These are phyloP conservation scores for Kingdonia uniflora DNA, from an alignment of 164 flowering plant species.

Conservation along the genomic window DNA sequence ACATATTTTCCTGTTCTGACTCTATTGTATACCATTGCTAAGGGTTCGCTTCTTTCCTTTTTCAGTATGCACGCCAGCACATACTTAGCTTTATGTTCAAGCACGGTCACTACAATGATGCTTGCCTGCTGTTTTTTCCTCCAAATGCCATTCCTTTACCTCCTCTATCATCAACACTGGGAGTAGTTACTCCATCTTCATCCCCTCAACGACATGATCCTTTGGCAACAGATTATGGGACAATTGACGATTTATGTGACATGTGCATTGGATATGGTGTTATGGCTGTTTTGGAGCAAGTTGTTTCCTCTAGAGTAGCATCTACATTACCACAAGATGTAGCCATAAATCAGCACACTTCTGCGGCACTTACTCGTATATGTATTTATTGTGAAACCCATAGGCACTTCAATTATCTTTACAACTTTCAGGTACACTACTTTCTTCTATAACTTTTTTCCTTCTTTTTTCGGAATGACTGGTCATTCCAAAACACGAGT, in stretches of 20 bases:
- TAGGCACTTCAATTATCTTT: conserved; percentile 84
- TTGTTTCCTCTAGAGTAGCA: conserved; percentile 60
- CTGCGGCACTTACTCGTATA: conserved; percentile 70
- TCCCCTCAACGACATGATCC: conserved; percentile 87
- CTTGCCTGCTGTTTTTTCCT: conserved; percentile 88
- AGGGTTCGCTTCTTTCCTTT: neutral
- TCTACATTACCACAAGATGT: conserved; percentile 40
- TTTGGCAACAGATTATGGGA: conserved; percentile 90
- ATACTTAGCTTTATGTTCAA: conserved; percentile 82
- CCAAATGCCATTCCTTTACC: conserved; percentile 55
- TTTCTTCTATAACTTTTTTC: neutral
- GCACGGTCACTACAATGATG: conserved; percentile 83
- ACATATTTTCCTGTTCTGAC: neutral
- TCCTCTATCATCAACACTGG: conserved; percentile 53
- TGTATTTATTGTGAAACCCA: conserved; percentile 91
- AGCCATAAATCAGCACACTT: conserved; percentile 51
- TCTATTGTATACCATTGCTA: neutral
- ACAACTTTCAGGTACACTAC: conserved; percentile 71
- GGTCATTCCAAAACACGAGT: too few species aligned
- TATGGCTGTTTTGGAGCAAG: conserved; percentile 72
- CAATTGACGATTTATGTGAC: conserved; percentile 87
- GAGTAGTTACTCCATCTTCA: conserved; percentile 49
- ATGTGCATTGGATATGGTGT: conserved; percentile 84
- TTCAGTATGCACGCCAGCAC: conserved; percentile 85
- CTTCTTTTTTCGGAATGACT: too few species aligned